These are phyloP conservation scores for Chamaecyparis obtusa DNA, from an alignment of 75 land plant species.

Conservation along the genomic window DNA sequence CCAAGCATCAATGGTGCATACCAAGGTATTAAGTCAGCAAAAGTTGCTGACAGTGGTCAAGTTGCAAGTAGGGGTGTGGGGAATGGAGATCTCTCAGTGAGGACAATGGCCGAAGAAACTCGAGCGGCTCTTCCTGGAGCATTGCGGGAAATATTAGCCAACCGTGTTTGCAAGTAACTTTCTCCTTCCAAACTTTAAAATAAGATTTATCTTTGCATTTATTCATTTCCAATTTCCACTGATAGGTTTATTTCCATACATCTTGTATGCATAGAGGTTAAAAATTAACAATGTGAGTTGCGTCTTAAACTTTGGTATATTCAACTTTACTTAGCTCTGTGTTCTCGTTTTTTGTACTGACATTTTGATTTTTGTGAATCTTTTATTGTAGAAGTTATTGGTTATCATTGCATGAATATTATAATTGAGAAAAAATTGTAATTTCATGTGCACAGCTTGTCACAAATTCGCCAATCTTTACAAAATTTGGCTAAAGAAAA, in stretches of 20 bases:
- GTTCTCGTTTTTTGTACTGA: neutral
- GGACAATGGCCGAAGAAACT: slow-evolving; percentile 55
- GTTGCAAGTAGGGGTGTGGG: slow-evolving; percentile 18
- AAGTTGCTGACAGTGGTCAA: slow-evolving; percentile 15
- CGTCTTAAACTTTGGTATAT: neutral
- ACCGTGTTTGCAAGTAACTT: slow-evolving; percentile 70
- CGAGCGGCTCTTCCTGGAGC: slow-evolving; percentile 61
- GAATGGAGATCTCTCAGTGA: slow-evolving; percentile 10
- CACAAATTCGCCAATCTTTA: slow-evolving; percentile 48
- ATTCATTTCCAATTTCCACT: neutral
- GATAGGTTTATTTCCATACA: neutral
- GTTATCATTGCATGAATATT: neutral
- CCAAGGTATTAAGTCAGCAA: slow-evolving; percentile 9
- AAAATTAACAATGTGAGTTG: neutral
- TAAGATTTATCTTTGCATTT: neutral
- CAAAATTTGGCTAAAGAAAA: slow-evolving; percentile 53
- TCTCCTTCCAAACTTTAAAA: neutral
- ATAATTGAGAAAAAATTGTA: neutral
- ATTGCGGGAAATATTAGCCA: slow-evolving; percentile 44
- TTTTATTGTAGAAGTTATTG: neutral
- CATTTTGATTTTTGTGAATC: neutral
- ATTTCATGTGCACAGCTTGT: slow-evolving; percentile 39
- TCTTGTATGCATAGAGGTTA: neutral
- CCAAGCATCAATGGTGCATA: neutral
- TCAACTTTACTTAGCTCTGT: neutral